A percentile compares a stretch with the other conserved stretches of the same genome.
These are phyloP conservation scores for Salix koriyanagi DNA, from an alignment of 345 rosid genomes.

Conservation along the genomic window DNA sequence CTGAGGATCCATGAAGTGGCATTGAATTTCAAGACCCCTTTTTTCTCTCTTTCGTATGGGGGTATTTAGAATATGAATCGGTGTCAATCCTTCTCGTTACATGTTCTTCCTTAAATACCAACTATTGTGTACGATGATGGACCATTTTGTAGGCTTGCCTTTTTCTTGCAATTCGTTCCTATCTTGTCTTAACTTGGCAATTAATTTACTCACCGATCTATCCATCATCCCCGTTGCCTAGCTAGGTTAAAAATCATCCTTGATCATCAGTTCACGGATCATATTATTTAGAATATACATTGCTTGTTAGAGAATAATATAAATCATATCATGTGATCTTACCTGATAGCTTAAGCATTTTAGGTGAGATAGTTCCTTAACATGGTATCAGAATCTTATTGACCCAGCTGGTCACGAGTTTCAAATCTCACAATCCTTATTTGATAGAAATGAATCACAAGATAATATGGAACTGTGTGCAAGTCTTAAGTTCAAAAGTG, in stretches of 20 bases:
- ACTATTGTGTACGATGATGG: not conserved
- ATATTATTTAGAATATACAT: too few relatives aligned
- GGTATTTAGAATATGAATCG: not conserved
- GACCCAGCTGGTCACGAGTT: too few relatives aligned
- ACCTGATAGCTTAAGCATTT: accelerated
- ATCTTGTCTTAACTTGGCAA: not conserved
- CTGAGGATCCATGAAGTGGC: constrained; percentile 10
- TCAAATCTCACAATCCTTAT: too few relatives aligned
- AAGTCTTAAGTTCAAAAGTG: too few relatives aligned
- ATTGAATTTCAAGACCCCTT: constrained; percentile 17
- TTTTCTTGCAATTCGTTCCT: not conserved
- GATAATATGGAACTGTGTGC: too few relatives aligned
- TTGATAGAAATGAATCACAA: too few relatives aligned
- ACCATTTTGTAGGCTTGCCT: not conserved
- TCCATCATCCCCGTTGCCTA: too few relatives aligned
- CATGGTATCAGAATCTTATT: too few relatives aligned
- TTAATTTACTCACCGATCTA: not conserved
- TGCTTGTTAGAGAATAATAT: too few relatives aligned
- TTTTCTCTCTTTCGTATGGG: not conserved
- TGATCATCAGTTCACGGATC: not conserved
- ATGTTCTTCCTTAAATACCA: constrained; percentile 3
- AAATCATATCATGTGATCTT: accelerated
- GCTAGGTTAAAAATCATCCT: not conserved
- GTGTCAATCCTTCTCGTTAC: constrained; percentile 21
- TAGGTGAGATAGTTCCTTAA: too few relatives aligned